phyloP scores from a whole-genome alignment of 2,329 filamentous ascomycete genomes.

The Penicillium brasilianum region DNA sequence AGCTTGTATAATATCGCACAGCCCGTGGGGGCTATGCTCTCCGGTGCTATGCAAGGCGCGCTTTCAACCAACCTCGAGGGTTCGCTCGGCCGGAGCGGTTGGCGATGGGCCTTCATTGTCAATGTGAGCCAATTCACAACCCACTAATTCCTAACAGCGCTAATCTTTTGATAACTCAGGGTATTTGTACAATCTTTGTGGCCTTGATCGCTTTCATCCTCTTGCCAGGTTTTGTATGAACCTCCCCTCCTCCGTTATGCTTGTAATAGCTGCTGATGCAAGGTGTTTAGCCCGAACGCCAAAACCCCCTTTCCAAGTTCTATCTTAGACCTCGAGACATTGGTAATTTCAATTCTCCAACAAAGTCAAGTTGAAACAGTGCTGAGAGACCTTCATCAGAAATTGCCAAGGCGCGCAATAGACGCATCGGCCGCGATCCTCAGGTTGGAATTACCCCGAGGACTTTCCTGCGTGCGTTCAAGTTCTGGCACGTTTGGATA shows the following conservation, averaged over 20 bases:
- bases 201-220: not conserved
- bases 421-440: not conserved
- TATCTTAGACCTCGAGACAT: not conserved
- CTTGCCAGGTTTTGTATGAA: not conserved
- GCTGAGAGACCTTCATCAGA: not conserved
- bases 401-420: not conserved
- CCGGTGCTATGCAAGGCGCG: conserved; percentile 15
- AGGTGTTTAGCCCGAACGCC: not conserved
- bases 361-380: not conserved
- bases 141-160: too few species aligned
- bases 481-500: not conserved
- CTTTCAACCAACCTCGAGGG: conserved; percentile 16
- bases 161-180: not conserved
- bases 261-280: not conserved
- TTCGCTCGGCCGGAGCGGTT: conserved; percentile 11
- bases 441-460: not conserved
- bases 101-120: conserved; percentile 17
- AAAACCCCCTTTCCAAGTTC: not conserved
- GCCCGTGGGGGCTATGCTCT: conserved; percentile 13
- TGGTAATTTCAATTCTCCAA: not conserved
- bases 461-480: not conserved
- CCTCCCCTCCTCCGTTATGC: not conserved
- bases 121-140: conserved; percentile 1
- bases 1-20: conserved; percentile 2
- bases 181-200: not conserved